These are phyloP conservation scores for Aspergillus sp. DNA, from an alignment of 2,329 filamentous ascomycete species.

Conservation along the genomic window DNA sequence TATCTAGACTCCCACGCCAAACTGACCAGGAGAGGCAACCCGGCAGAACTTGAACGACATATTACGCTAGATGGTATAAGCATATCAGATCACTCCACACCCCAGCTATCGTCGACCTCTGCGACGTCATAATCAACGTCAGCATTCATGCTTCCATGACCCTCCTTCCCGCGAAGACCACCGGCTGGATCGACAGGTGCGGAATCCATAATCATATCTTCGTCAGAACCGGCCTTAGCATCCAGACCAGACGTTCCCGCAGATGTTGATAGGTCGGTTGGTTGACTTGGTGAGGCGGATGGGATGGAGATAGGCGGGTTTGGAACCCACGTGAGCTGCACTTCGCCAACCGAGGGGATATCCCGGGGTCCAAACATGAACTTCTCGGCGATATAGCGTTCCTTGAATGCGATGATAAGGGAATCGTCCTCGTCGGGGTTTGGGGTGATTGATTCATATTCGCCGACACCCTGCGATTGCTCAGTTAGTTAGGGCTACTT, in stretches of 20 bases:
- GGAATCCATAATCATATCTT: conserved; percentile 35
- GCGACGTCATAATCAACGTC: conserved; percentile 54
- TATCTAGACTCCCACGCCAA: too few species aligned
- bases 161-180: conserved; percentile 9
- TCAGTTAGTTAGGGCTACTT: conserved; percentile 13
- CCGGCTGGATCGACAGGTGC: conserved; percentile 17
- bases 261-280: neutral
- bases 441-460: conserved; percentile 47
- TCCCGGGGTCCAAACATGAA: conserved; percentile 49
- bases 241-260: conserved; percentile 18
- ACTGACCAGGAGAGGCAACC: too few species aligned
- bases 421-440: conserved; percentile 41
- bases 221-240: conserved; percentile 23
- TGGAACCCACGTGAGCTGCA: conserved; percentile 57
- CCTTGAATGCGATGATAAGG: conserved; percentile 48
- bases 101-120: conserved; percentile 50
- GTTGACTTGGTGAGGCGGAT: neutral
- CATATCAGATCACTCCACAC: conserved; percentile 17
- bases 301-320: conserved; percentile 32
- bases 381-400: conserved; percentile 55
- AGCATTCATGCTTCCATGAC: conserved; percentile 21
- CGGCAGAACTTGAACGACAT: neutral
- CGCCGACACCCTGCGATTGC: conserved; percentile 41
- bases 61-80: neutral
- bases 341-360: conserved; percentile 54